Percentiles rank a stretch among this genome's conserved stretches.
Evolutionary conservation across 306 rosid genomes (phyloP).

Genomic region (Trichosanthes cucumerina): DNA sequence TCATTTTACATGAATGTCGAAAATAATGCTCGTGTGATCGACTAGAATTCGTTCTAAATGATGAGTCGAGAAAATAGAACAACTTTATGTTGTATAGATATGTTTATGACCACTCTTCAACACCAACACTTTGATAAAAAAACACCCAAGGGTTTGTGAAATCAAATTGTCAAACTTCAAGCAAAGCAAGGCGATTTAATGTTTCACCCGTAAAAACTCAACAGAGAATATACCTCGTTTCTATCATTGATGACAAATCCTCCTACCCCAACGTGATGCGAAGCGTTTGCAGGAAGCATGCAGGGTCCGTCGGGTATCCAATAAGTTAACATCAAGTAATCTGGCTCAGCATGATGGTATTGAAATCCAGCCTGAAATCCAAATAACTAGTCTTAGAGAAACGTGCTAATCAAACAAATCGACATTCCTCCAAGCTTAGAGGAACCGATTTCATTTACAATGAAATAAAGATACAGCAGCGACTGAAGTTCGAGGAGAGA

Average conservation of each 20-base stretch:
- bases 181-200: not conserved
- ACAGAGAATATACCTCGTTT: constrained; percentile 49
- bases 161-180: not conserved
- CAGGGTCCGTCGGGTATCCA: constrained; percentile 95
- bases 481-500: not conserved
- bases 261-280: constrained; percentile 95
- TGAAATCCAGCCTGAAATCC: constrained; percentile 74
- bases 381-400: constrained; percentile 18
- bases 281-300: constrained; percentile 90
- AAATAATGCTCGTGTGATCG: not conserved
- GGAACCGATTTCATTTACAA: not conserved
- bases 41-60: not conserved
- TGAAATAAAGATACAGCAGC: not conserved
- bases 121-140: not conserved
- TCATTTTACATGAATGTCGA: not conserved
- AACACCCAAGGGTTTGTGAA: not conserved
- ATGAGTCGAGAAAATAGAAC: not conserved
- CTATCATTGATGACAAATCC: constrained; percentile 74
- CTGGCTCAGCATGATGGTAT: constrained; percentile 89
- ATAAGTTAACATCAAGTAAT: constrained; percentile 81
- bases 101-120: not conserved
- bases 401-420: constrained; percentile 1
- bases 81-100: not conserved
- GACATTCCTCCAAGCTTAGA: not conserved
- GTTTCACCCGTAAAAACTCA: not conserved